phyloP scores from a whole-genome alignment of 2,329 filamentous ascomycete genomes.

The Ophiostoma novo-ulmi region DNA sequence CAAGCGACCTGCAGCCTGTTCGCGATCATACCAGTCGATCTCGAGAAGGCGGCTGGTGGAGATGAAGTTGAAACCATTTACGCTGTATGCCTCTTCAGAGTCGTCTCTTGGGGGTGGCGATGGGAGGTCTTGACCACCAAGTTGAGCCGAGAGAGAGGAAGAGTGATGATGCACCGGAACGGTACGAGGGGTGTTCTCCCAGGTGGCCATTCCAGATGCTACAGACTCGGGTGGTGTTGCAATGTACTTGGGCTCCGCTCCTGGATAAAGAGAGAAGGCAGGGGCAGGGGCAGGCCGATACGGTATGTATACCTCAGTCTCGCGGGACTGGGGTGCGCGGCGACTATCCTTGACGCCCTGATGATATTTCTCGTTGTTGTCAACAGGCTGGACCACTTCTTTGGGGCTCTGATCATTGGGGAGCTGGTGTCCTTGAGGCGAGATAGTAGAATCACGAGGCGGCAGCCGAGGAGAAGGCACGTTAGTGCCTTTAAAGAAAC shows the following conservation, averaged over 20 bases:
- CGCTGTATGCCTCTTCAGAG: constrained; percentile 33
- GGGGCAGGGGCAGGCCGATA: constrained; percentile 27
- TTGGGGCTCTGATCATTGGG: constrained; percentile 32
- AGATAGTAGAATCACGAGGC: constrained; percentile 28
- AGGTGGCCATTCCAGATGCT: background rate
- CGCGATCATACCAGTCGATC: constrained; percentile 39
- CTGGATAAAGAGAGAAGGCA: background rate
- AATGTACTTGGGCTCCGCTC: background rate
- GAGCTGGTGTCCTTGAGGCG: constrained; percentile 23
- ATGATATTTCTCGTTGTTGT: constrained; percentile 41
- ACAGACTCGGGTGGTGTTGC: background rate
- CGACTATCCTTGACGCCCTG: constrained; percentile 35
- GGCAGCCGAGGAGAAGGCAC: constrained; percentile 42
- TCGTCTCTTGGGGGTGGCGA: constrained; percentile 34
- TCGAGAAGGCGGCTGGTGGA: constrained; percentile 51
- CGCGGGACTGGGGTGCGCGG: background rate
- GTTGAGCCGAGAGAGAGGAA: constrained; percentile 11
- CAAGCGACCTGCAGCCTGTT: constrained; percentile 41
- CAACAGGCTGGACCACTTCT: constrained; percentile 35
- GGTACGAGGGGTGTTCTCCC: constrained; percentile 17
- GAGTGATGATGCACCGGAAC: constrained; percentile 5
- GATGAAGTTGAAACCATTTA: constrained; percentile 42
- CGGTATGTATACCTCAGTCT: constrained; percentile 20
- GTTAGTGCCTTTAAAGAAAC: constrained; percentile 39
- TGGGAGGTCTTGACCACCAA: background rate